These are phyloP conservation scores for Galerina marginata DNA, from an alignment of 768 basidiomycete species.

Conservation along the genomic window DNA sequence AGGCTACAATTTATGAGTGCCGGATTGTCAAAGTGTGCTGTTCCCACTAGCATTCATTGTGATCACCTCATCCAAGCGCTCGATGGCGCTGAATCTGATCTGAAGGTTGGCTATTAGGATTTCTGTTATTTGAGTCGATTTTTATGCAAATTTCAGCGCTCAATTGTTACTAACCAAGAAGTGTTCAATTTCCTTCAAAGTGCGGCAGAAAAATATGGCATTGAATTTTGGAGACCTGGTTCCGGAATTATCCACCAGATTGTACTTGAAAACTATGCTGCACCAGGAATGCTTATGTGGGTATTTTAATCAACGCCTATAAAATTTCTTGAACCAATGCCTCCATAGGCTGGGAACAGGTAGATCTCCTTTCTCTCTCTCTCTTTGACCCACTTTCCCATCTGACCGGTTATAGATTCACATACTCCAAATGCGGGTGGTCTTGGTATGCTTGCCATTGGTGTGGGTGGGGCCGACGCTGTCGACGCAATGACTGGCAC, in stretches of 20 bases:
- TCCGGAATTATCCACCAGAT: slow-evolving; percentile 97
- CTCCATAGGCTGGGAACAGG: slow-evolving; percentile 78
- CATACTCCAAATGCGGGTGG: slow-evolving; percentile 99
- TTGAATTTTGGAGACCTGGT: slow-evolving; percentile 99
- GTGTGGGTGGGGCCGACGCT: slow-evolving; percentile 98
- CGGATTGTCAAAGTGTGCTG: slow-evolving; percentile 80
- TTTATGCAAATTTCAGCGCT: slow-evolving; percentile 52
- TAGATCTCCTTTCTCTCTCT: slow-evolving; percentile 27
- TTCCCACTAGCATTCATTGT: slow-evolving; percentile 93
- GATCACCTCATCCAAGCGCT: slow-evolving; percentile 96
- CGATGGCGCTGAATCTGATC: slow-evolving; percentile 85
- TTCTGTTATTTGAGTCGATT: slow-evolving; percentile 2
- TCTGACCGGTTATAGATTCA: slow-evolving; percentile 62
- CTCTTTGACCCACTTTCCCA: background rate
- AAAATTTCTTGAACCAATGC: slow-evolving; percentile 13
- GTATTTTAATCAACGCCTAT: background rate
- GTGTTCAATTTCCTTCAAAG: slow-evolving; percentile 98
- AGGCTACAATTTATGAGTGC: slow-evolving; percentile 99
- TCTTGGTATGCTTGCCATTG: slow-evolving; percentile 94
- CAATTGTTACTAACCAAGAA: slow-evolving; percentile 89
- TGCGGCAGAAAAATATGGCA: slow-evolving; percentile 88
- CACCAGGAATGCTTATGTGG: slow-evolving; percentile 92
- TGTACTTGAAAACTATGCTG: slow-evolving; percentile 96
- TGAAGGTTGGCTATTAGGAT: slow-evolving; percentile 58
- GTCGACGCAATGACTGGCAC: slow-evolving; percentile 98